A percentile compares a stretch with the other conserved stretches of the same genome.
Evolutionary conservation across 768 basidiomycete genomes (phyloP).

Genomic region (Russula olivacea): DNA sequence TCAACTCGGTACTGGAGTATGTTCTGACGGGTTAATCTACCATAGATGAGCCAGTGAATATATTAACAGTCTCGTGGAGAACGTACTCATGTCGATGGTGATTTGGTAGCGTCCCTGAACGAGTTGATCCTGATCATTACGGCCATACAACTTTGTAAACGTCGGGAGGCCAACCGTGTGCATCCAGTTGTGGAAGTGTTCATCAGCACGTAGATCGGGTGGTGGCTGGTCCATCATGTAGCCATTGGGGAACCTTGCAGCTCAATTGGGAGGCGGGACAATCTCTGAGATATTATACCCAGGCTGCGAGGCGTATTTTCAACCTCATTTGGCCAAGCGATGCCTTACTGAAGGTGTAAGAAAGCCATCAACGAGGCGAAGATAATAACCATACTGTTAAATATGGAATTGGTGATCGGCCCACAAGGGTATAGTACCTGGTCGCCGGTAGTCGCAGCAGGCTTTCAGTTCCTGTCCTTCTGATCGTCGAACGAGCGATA

Average conservation of each 20-base stretch:
- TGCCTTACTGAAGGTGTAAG: slow-evolving; percentile 41
- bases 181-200: slow-evolving; percentile 99
- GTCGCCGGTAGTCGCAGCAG: too few relatives aligned
- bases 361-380: too few relatives aligned
- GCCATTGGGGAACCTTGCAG: slow-evolving; percentile 57
- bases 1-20: too few relatives aligned
- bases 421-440: too few relatives aligned
- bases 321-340: slow-evolving; percentile 96
- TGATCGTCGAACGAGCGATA: too few relatives aligned
- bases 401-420: too few relatives aligned
- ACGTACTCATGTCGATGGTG: slow-evolving; percentile 78
- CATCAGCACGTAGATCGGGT: slow-evolving; percentile 71
- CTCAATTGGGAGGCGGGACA: slow-evolving; percentile 94
- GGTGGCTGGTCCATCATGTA: slow-evolving; percentile 61
- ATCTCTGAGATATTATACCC: slow-evolving; percentile 60
- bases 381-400: too few relatives aligned
- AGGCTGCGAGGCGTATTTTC: slow-evolving; percentile 74
- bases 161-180: slow-evolving; percentile 94
- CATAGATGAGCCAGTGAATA: too few relatives aligned
- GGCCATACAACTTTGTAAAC: slow-evolving; percentile 90
- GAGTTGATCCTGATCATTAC: slow-evolving; percentile 79
- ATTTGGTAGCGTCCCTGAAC: slow-evolving; percentile 69
- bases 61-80: too few relatives aligned
- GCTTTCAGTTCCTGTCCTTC: too few relatives aligned
- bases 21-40: too few relatives aligned